These are phyloP conservation scores for Erythrobasidium hasegawianum DNA, from an alignment of 1,284 basidiomycete genomes.

Conservation along the genomic window DNA sequence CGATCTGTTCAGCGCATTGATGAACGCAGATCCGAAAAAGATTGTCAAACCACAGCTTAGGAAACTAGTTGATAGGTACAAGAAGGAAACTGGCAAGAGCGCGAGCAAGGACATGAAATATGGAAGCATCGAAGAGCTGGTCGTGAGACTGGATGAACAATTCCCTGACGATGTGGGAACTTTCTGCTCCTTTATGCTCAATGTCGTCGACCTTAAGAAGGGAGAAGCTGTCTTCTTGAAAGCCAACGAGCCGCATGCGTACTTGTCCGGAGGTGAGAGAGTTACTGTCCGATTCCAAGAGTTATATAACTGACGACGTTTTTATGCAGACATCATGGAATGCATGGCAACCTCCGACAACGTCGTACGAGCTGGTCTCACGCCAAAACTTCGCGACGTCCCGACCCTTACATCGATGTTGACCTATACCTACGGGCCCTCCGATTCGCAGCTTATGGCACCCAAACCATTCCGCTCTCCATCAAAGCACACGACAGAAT, in stretches of 20 bases:
- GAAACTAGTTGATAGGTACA: slow-evolving; percentile 63
- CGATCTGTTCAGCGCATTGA: slow-evolving; percentile 73
- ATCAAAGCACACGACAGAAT: slow-evolving; percentile 56
- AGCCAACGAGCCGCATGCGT: slow-evolving; percentile 95
- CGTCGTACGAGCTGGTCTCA: slow-evolving; percentile 96
- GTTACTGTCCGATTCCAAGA: background rate
- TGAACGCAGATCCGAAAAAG: slow-evolving; percentile 62
- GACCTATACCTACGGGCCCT: slow-evolving; percentile 73
- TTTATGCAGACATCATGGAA: slow-evolving; percentile 77
- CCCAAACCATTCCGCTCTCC: slow-evolving; percentile 35
- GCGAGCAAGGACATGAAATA: slow-evolving; percentile 51
- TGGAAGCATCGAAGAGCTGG: slow-evolving; percentile 59
- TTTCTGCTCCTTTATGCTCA: slow-evolving; percentile 88
- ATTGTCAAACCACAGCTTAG: slow-evolving; percentile 59
- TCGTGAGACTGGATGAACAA: slow-evolving; percentile 69
- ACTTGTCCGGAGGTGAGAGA: slow-evolving; percentile 75
- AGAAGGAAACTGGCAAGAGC: slow-evolving; percentile 50
- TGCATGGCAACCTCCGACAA: slow-evolving; percentile 61
- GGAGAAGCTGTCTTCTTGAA: slow-evolving; percentile 93
- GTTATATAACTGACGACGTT: background rate
- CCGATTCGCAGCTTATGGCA: slow-evolving; percentile 63
- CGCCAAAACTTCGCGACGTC: slow-evolving; percentile 91
- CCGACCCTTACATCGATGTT: slow-evolving; percentile 82
- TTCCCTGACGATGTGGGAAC: slow-evolving; percentile 92
- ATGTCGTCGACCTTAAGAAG: slow-evolving; percentile 71